phyloP scores from a whole-genome alignment of 2,329 filamentous ascomycete genomes.

The Colletotrichum somersetense region DNA sequence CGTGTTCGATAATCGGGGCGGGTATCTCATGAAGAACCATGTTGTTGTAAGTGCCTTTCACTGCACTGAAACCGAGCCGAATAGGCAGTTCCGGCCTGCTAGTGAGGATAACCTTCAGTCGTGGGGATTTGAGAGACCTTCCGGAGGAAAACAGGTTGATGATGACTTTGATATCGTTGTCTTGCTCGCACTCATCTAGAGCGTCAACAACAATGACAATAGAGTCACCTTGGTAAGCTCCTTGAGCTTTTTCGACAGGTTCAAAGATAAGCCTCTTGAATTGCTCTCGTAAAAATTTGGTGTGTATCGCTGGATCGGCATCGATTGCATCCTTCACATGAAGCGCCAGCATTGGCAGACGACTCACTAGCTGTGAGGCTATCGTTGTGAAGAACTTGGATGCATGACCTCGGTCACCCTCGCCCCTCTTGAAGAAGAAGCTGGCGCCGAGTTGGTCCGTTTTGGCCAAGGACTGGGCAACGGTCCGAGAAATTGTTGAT shows the following conservation, averaged over 20 bases:
- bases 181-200: slow-evolving; percentile 46
- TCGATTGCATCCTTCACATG: slow-evolving; percentile 50
- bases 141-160: slow-evolving; percentile 47
- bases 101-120: slow-evolving; percentile 52
- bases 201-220: slow-evolving; percentile 51
- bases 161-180: slow-evolving; percentile 49
- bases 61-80: slow-evolving; percentile 49
- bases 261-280: slow-evolving; percentile 56
- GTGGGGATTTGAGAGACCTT: slow-evolving; percentile 40
- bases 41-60: not conserved
- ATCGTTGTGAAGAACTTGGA: slow-evolving; percentile 55
- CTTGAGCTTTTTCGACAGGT: slow-evolving; percentile 46
- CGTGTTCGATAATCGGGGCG: not conserved
- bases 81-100: slow-evolving; percentile 55
- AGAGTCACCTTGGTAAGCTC: not conserved
- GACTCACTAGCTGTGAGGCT: slow-evolving; percentile 49
- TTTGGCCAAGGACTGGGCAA: not conserved
- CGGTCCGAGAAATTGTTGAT: slow-evolving; percentile 51
- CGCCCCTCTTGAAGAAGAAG: slow-evolving; percentile 60
- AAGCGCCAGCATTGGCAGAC: not conserved
- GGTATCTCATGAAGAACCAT: slow-evolving; percentile 1
- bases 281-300: slow-evolving; percentile 51
- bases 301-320: slow-evolving; percentile 45
- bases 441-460: slow-evolving; percentile 47
- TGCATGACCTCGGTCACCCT: slow-evolving; percentile 51